Evolutionary conservation across 257 asterid species (phyloP).

Genomic region (Solanum paucissectum): DNA sequence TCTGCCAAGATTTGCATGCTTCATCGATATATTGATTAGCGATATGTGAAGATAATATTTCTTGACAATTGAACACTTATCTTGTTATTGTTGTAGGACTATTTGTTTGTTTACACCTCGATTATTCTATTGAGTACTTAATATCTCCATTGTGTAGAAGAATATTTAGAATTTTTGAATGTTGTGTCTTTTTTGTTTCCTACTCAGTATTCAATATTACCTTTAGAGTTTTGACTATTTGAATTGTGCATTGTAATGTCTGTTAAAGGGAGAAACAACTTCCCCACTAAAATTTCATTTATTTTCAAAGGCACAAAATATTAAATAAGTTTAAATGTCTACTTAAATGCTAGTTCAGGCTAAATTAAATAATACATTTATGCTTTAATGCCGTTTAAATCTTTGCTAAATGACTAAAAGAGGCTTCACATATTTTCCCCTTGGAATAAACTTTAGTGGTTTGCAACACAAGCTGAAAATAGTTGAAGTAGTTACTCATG

Average conservation of each 20-base stretch:
- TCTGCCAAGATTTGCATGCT: not conserved
- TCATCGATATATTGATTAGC: not conserved
- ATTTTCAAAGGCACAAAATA: not conserved
- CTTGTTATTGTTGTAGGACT: no score
- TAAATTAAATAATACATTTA: no score
- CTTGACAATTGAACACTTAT: not conserved
- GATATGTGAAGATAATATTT: no score
- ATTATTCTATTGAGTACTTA: not conserved
- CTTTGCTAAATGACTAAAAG: not conserved
- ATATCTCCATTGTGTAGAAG: not conserved
- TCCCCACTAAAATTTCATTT: not conserved
- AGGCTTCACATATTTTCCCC: not conserved
- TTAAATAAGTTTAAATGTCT: not conserved
- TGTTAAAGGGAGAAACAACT: not conserved
- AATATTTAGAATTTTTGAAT: not conserved
- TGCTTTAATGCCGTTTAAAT: no score
- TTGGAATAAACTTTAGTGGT: not conserved
- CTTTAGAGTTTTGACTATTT: not conserved
- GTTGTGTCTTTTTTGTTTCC: not conserved
- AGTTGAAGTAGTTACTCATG: not conserved
- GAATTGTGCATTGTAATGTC: not conserved
- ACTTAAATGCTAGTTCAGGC: no score
- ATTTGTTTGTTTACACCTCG: no score
- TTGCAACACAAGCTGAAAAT: not conserved
- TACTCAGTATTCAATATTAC: no score